These are phyloP conservation scores for Hyaloperonospora arabidopsidis DNA, from an alignment of 352 stramenopile genomes.

Conservation along the genomic window DNA sequence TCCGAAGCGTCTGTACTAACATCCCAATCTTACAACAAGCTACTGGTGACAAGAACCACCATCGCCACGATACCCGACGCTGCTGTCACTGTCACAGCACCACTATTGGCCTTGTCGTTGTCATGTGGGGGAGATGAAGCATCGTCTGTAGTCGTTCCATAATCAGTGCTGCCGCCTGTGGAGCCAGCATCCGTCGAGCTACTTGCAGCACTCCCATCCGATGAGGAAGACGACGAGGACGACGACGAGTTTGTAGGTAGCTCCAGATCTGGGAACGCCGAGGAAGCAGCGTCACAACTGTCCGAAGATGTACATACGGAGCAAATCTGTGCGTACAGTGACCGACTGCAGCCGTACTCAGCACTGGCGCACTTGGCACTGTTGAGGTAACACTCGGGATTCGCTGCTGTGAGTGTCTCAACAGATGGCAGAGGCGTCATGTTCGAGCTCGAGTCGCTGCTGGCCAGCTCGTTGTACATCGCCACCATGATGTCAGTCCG, in stretches of 20 bases:
- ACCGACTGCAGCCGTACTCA: constrained; percentile 42
- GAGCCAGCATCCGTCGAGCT: constrained; percentile 5
- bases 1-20: no score
- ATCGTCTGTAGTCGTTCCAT: constrained; percentile 4
- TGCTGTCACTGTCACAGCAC: constrained; percentile 11
- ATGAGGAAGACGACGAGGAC: constrained; percentile 14
- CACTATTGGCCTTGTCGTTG: constrained; percentile 12
- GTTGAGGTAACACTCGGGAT: constrained; percentile 72
- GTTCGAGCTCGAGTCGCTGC: constrained; percentile 22
- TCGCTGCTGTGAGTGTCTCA: constrained; percentile 27
- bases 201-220: constrained; percentile 3
- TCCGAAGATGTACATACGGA: constrained; percentile 30
- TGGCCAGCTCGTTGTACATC: constrained; percentile 46
- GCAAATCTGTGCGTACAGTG: constrained; percentile 59
- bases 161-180: constrained; percentile 5
- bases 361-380: constrained; percentile 36
- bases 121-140: constrained; percentile 11
- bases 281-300: constrained; percentile 8
- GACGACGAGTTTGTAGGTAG: constrained; percentile 11
- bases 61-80: constrained; percentile 23
- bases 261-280: constrained; percentile 17
- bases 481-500: constrained; percentile 40
- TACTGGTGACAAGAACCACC: constrained; percentile 16
- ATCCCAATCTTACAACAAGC: constrained; percentile 24
- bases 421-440: constrained; percentile 37